Evolutionary conservation across 202 grass and related monocot genomes (phyloP).

Genomic region (Brachypodium distachyon): DNA sequence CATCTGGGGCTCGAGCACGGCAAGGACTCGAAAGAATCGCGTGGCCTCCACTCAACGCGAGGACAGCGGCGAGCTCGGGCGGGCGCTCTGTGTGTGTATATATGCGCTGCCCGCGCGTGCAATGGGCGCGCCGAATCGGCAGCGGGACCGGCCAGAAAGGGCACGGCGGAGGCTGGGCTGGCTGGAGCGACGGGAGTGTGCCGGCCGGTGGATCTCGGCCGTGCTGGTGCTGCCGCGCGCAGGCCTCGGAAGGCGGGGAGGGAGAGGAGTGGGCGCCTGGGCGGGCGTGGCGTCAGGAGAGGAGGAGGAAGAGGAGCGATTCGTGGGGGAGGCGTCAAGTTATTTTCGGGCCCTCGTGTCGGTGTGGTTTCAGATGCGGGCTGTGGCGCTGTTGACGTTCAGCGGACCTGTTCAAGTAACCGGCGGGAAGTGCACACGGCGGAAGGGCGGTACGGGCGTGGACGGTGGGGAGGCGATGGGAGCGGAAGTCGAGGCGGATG

Average conservation of each 20-base stretch:
- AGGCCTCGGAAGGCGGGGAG: neutral
- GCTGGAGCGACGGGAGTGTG: neutral
- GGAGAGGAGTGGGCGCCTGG: neutral
- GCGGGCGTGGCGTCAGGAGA: no score
- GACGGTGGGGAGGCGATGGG: neutral
- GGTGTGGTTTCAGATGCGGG: conserved; percentile 1
- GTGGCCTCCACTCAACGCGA: conserved; percentile 15
- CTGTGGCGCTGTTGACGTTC: neutral
- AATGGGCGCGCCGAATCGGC: no score
- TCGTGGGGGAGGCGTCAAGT: conserved; percentile 29
- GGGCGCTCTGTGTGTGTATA: no score
- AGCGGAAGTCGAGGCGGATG: neutral
- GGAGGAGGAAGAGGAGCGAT: conserved; percentile 22
- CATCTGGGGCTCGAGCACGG: neutral
- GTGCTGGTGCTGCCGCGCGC: neutral
- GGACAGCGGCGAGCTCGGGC: neutral
- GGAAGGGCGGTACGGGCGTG: neutral
- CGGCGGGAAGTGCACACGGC: neutral
- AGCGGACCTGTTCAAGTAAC: conserved; percentile 6
- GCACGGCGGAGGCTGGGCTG: neutral
- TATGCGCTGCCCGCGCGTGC: neutral
- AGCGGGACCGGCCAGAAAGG: no score
- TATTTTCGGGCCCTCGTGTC: conserved; percentile 43
- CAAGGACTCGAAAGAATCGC: conserved; percentile 7
- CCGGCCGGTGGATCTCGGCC: conserved; percentile 28